Evolutionary conservation across 192 early-diverging fungal genomes (phyloP), one percentile per base, ranked within the genome.

Genomic region (Coemansia erecta): DNA sequence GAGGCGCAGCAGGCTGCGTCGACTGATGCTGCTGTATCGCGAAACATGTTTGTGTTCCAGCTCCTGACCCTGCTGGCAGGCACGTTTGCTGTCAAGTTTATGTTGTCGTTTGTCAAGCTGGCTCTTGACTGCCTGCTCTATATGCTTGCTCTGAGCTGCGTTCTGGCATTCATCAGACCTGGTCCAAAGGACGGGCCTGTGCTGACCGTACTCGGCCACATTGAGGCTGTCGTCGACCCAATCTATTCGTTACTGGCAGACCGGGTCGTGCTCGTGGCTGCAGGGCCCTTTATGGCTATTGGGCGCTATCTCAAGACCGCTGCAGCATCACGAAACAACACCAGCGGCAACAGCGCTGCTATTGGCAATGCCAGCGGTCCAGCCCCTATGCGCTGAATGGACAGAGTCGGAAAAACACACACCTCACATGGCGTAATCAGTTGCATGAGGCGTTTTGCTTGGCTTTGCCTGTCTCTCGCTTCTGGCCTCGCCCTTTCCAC

Each of bases 201-300:
- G 49, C 45, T 65, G 15, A 59, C 56, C 60, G 57, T 59, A 21
- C 65, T 78, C 22, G 64, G 59, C 14, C 52, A 68, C 23, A 37
- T 70, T 18, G 75, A 71, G 64, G 54, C 75, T 13, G 23, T 65
- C 22, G 69, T 72, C 18, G 50, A 61, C 42, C 75, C 75, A n/a
- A 33, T 62, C 42, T 78, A 68, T 60, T 37, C 56, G 8, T 26
- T 46, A 18, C 22, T 71, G 28, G 74, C 68, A 40, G 68, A 71
- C 43, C 68, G 65, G 18, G 64, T 63, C 26, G 22, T 57, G 18
- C 31, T 33, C 23, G 50, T 53, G 23, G 60, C 55, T 2, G 59
- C 64, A 13, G 64, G 59, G 24, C 64, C 64, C 26, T 35, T 64
- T 42, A 51, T 48, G 51, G 44, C 57, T 37, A 17, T 65, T 39